These are phyloP conservation scores for Chlorella sp. DNA, from an alignment of 139 green algal genomes.

Conservation along the genomic window DNA sequence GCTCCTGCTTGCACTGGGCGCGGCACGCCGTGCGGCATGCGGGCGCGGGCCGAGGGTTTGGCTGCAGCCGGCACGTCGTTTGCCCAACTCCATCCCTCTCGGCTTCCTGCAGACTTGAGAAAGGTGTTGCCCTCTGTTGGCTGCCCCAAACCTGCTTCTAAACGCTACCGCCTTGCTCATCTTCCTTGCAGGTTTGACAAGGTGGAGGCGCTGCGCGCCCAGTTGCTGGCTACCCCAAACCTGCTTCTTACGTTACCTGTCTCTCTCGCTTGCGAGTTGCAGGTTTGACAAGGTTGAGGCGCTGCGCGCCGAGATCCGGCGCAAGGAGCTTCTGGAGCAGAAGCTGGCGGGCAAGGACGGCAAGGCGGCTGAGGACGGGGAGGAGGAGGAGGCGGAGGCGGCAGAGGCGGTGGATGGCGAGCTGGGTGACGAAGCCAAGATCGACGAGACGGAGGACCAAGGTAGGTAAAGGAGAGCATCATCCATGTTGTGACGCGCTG, in stretches of 20 bases:
- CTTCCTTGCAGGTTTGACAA: too few relatives aligned
- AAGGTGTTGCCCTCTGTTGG: too few relatives aligned
- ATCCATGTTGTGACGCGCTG: too few relatives aligned
- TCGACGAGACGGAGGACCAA: constrained; percentile 53
- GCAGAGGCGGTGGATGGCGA: constrained; percentile 45
- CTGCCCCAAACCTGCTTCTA: background rate
- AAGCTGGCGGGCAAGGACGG: constrained; percentile 23
- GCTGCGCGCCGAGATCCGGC: constrained; percentile 60
- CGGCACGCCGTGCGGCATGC: too few relatives aligned
- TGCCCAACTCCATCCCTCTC: too few relatives aligned
- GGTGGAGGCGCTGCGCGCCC: constrained; percentile 45
- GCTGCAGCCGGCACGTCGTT: too few relatives aligned
- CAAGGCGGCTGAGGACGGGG: constrained; percentile 33
- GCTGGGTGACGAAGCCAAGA: constrained; percentile 88
- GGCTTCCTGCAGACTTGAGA: too few relatives aligned
- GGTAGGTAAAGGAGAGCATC: too few relatives aligned
- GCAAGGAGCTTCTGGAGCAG: constrained; percentile 72
- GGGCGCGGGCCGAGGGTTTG: too few relatives aligned
- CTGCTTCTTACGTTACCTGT: too few relatives aligned
- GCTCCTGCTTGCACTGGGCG: too few relatives aligned
- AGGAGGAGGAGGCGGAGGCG: constrained; percentile 47
- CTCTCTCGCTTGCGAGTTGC: background rate
- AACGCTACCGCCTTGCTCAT: background rate
- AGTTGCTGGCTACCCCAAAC: too few relatives aligned
- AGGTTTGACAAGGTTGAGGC: constrained; percentile 76